A percentile compares a stretch with the other conserved stretches of the same genome.
These are phyloP conservation scores for Ganoderma resinaceum DNA, from an alignment of 1,284 basidiomycete genomes.

Conservation along the genomic window DNA sequence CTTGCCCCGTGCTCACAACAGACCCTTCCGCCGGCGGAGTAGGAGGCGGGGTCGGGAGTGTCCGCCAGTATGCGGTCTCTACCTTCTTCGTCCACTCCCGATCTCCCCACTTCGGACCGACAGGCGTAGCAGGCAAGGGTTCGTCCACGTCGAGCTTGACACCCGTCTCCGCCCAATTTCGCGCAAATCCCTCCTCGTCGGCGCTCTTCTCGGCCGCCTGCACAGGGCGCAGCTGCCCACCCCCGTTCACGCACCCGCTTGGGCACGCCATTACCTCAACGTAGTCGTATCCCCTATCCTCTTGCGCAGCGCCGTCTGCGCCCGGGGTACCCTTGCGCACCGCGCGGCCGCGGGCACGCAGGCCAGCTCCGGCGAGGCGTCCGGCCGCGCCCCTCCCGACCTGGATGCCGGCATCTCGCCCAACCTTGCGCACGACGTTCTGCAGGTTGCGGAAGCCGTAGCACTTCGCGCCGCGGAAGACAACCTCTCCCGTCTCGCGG, in stretches of 20 bases:
- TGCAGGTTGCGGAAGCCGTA: slow-evolving; percentile 99
- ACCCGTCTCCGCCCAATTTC: slow-evolving; percentile 62
- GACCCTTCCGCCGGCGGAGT: slow-evolving; percentile 35
- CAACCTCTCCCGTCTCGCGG: slow-evolving; percentile 56
- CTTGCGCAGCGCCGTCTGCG: slow-evolving; percentile 42
- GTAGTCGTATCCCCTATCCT: slow-evolving; percentile 85
- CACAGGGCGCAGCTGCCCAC: slow-evolving; percentile 85
- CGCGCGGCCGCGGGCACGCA: slow-evolving; percentile 42
- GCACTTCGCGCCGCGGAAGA: slow-evolving; percentile 95
- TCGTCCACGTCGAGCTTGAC: slow-evolving; percentile 50
- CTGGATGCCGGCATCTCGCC: slow-evolving; percentile 82
- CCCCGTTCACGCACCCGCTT: slow-evolving; percentile 96
- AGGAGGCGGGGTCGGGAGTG: slow-evolving; percentile 58
- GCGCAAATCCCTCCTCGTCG: slow-evolving; percentile 68
- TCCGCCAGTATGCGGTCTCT: slow-evolving; percentile 80
- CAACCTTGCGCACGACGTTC: slow-evolving; percentile 94
- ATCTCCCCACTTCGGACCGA: slow-evolving; percentile 69
- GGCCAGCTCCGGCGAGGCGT: slow-evolving; percentile 46
- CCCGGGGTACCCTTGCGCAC: slow-evolving; percentile 41
- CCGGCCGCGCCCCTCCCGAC: slow-evolving; percentile 74
- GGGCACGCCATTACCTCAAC: slow-evolving; percentile 99
- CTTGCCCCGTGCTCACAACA: slow-evolving; percentile 5
- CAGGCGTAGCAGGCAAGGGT: slow-evolving; percentile 32
- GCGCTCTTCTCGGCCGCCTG: slow-evolving; percentile 24
- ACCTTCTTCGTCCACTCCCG: slow-evolving; percentile 83